Evolutionary conservation across 176 grass and related monocot genomes (phyloP), one percentile per base, ranked within the genome.

Genomic region (Pharus latifolius): DNA sequence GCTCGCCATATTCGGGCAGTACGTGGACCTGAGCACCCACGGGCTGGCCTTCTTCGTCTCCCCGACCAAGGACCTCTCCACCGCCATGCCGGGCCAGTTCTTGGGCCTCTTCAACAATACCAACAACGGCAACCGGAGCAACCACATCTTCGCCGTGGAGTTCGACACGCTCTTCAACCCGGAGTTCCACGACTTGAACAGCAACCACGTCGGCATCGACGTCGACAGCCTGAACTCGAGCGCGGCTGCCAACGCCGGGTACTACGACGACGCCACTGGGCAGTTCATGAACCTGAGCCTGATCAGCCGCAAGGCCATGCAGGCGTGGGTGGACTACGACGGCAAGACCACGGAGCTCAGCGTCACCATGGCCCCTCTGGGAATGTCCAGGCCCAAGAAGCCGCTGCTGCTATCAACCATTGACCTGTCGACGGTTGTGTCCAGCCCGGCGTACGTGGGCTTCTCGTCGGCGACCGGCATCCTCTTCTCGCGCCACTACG

Each of bases 201-300:
- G 64, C 56, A 85, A 90, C 69, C 87, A 90, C 52, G 78, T 85
- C 40, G 87, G 87, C n/a, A 38, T 90, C 34, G 74, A 90, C 52
- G 58, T 85, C 56, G 34, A 79, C 51, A 53, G 49, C 64, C 28
- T 85, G 10, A 6, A 1, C 8, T 90, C 88, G 11, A 0, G 0
- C 17, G 13, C 1, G 5, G 48, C 83, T 0, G 2, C 41, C 1
- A 7, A 68, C 43, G 87, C 60, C 11, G 82, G 78, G 6, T 86
- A 78, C 76, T 72, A 70, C 46, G 64, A 75, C 26, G 74, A 81
- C 25, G 67, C 1, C n/a, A 65, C 49, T 17, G 82, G 82, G 35
- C 15, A 2, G 22, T 70, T 85, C 50, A 28, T 1, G 46, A 71
- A 69, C 45, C 58, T 90, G 9, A 70, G 16, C 67, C 50, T 82